A percentile compares a stretch with the other conserved stretches of the same genome.
Conservation (phyloP, 768 basidiomycete species). For the Russula sp. region DNA sequence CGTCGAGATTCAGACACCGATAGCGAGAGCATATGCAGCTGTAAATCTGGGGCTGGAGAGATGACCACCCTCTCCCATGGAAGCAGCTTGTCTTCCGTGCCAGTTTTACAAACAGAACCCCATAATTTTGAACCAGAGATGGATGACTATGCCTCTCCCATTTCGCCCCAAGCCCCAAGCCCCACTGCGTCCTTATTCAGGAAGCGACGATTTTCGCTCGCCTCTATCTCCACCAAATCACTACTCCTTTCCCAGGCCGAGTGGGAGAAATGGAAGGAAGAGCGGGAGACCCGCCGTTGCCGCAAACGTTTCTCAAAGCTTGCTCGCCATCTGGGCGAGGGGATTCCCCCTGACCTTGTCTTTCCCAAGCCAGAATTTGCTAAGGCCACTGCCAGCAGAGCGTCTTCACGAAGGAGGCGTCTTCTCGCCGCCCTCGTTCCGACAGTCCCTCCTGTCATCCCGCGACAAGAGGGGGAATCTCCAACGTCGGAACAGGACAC, state of each 20-base stretch:
- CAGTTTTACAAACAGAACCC: neutral
- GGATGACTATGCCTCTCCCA: neutral
- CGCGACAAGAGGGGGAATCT: neutral
- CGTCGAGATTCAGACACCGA: neutral
- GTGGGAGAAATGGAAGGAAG: conserved; percentile 5
- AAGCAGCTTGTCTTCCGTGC: neutral
- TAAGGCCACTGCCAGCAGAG: neutral
- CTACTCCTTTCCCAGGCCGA: neutral
- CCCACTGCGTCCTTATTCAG: neutral
- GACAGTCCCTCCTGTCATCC: neutral
- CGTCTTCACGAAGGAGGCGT: neutral
- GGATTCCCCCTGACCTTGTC: conserved; percentile 12
- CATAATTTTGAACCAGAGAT: neutral
- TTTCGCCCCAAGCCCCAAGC: neutral
- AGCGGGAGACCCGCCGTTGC: conserved; percentile 1
- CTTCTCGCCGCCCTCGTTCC: neutral
- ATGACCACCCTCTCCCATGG: neutral
- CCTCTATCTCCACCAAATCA: neutral
- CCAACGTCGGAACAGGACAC: neutral
- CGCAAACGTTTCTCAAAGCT: conserved; percentile 20
- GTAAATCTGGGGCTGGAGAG: neutral
- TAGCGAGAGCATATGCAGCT: neutral
- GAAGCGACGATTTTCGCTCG: conserved; percentile 4
- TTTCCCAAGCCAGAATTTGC: neutral
- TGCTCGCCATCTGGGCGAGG: conserved; percentile 13